phyloP scores from a whole-genome alignment of 805 yeast genomes.

The Kockiozyma suomiensis region DNA sequence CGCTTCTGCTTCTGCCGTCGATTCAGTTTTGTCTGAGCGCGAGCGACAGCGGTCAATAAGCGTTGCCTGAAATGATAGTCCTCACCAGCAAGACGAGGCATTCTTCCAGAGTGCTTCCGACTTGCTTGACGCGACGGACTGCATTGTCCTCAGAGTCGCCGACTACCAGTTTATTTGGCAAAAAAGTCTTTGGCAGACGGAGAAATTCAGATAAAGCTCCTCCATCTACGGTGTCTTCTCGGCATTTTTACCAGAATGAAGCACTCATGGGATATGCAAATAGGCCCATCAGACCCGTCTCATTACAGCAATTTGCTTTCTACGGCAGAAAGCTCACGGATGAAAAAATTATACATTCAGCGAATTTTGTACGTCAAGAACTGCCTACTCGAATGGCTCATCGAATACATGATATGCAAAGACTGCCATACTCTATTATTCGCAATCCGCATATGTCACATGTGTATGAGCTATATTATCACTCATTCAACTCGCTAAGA shows the following conservation, averaged over 20 bases:
- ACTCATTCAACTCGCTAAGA: constrained; percentile 83
- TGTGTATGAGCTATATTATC: constrained; percentile 86
- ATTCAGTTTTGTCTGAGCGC: too few species aligned
- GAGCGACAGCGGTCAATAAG: too few species aligned
- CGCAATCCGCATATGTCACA: constrained; percentile 83
- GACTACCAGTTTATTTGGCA: not conserved
- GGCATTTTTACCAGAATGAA: constrained; percentile 85
- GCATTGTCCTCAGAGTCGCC: not conserved
- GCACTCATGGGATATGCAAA: constrained; percentile 64
- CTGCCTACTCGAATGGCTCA: constrained; percentile 82
- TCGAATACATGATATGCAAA: constrained; percentile 76
- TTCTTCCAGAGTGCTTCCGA: too few species aligned
- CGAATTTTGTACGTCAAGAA: constrained; percentile 85
- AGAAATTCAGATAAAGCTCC: constrained; percentile 19
- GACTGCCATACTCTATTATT: constrained; percentile 78
- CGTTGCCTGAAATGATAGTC: too few species aligned
- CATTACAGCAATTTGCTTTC: constrained; percentile 85
- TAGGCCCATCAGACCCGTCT: constrained; percentile 82
- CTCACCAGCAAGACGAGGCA: too few species aligned
- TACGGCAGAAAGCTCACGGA: constrained; percentile 78
- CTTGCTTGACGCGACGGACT: not conserved
- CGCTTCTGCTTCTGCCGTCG: too few species aligned
- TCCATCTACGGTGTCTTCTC: constrained; percentile 42
- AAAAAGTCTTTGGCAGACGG: not conserved
- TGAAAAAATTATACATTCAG: constrained; percentile 77